A percentile compares a stretch with the other conserved stretches of the same genome.
Conservation (phyloP, 306 rosid species). For the Hippophae tibetana region DNA sequence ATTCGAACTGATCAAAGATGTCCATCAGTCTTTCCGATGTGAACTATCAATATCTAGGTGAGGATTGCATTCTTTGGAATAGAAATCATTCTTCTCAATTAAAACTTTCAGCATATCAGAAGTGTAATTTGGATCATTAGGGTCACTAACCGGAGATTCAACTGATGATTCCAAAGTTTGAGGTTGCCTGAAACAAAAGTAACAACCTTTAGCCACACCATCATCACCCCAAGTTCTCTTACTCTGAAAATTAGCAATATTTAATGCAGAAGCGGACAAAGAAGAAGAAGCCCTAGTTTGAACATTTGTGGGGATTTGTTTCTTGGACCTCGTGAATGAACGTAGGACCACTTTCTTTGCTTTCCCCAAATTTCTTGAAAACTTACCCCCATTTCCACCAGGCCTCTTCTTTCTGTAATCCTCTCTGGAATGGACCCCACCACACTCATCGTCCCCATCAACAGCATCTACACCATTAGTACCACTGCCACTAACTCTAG, state of each 20-base stretch:
- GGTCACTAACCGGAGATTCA: slow-evolving; percentile 44
- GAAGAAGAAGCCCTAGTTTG: slow-evolving; percentile 19
- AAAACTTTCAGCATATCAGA: slow-evolving; percentile 41
- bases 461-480: slow-evolving; percentile 5
- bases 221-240: slow-evolving; percentile 19
- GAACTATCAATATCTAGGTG: slow-evolving; percentile 29
- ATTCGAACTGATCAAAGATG: not conserved
- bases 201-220: slow-evolving; percentile 27
- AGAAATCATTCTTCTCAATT: slow-evolving; percentile 64
- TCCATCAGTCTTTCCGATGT: slow-evolving; percentile 2
- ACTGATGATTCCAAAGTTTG: slow-evolving; percentile 33
- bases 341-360: slow-evolving; percentile 29
- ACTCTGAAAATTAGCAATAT: slow-evolving; percentile 16
- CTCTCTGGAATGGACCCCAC: slow-evolving; percentile 12
- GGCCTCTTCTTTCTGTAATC: slow-evolving; percentile 21
- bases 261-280: not conserved
- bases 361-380: slow-evolving; percentile 19
- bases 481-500: slow-evolving; percentile 23
- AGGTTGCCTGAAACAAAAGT: slow-evolving; percentile 47
- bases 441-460: slow-evolving; percentile 25
- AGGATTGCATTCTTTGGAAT: slow-evolving; percentile 60
- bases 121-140: slow-evolving; percentile 50
- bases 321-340: slow-evolving; percentile 32
- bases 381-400: slow-evolving; percentile 12
- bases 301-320: slow-evolving; percentile 23